phyloP scores from a whole-genome alignment of 805 yeast species.

The Scheffersomyces stipitis region DNA sequence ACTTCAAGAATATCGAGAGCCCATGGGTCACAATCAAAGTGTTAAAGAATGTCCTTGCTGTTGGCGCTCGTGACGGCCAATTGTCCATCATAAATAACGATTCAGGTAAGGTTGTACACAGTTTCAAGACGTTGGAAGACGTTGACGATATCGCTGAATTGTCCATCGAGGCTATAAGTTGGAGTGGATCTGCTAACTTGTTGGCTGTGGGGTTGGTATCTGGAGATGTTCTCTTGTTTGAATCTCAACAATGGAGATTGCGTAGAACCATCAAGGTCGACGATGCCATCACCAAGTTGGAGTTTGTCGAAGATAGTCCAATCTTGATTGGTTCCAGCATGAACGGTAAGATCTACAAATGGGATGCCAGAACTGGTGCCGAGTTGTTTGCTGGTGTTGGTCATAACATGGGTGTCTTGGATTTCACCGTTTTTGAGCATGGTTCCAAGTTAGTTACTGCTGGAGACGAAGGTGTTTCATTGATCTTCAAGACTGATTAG shows the following conservation, averaged over 20 bases:
- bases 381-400: constrained; percentile 80
- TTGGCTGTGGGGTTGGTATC: constrained; percentile 88
- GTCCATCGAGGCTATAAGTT: constrained; percentile 62
- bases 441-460: constrained; percentile 82
- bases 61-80: constrained; percentile 87
- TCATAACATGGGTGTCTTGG: constrained; percentile 91
- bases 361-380: constrained; percentile 87
- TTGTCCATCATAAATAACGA: constrained; percentile 75
- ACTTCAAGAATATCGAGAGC: constrained; percentile 70
- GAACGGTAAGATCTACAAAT: constrained; percentile 82
- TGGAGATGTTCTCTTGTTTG: constrained; percentile 82
- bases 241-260: constrained; percentile 81
- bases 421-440: constrained; percentile 66
- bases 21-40: constrained; percentile 85
- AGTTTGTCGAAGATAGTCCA: constrained; percentile 61
- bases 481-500: constrained; percentile 50
- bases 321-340: constrained; percentile 68
- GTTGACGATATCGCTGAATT: constrained; percentile 44
- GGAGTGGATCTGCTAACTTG: constrained; percentile 58
- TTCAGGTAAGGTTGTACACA: constrained; percentile 67
- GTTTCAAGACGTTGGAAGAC: constrained; percentile 63
- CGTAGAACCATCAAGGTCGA: constrained; percentile 67
- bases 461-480: constrained; percentile 94
- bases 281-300: constrained; percentile 83
- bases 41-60: constrained; percentile 58